phyloP scores from a whole-genome alignment of 495 filamentous ascomycete species.

The Extremus antarcticus region DNA sequence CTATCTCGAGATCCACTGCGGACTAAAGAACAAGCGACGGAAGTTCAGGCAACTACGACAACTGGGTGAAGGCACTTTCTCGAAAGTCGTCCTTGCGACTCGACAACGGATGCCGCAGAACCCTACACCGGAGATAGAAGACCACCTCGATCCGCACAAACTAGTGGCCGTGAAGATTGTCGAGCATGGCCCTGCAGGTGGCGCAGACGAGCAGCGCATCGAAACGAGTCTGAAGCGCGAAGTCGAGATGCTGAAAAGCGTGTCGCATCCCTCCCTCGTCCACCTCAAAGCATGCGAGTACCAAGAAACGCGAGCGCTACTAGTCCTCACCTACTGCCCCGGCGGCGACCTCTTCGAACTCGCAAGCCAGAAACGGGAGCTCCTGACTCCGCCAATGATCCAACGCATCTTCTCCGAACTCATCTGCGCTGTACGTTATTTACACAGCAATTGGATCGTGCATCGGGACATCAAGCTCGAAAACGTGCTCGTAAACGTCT shows the following conservation, averaged over 20 bases:
- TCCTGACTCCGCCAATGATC: conserved; percentile 57
- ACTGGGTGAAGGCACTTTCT: conserved; percentile 90
- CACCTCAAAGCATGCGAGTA: conserved; percentile 80
- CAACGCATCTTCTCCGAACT: conserved; percentile 84
- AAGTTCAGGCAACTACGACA: conserved; percentile 67
- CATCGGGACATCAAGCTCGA: conserved; percentile 97
- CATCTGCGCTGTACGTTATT: conserved; percentile 70
- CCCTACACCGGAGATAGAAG: conserved; percentile 35
- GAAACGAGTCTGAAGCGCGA: conserved; percentile 89
- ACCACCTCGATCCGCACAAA: conserved; percentile 45
- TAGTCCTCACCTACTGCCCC: conserved; percentile 84
- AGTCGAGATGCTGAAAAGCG: conserved; percentile 76
- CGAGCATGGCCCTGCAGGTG: conserved; percentile 84
- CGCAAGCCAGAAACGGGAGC: conserved; percentile 53
- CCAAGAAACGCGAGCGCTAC: conserved; percentile 64
- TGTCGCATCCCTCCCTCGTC: conserved; percentile 81
- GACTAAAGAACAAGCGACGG: conserved; percentile 44
- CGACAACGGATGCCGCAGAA: conserved; percentile 34
- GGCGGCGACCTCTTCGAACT: conserved; percentile 94
- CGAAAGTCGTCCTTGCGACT: conserved; percentile 81
- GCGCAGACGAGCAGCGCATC: conserved; percentile 77
- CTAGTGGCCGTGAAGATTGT: conserved; percentile 93
- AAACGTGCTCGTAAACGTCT: conserved; percentile 85
- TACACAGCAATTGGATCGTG: conserved; percentile 77
- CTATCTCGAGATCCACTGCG: conserved; percentile 52